Conservation (phyloP, 345 rosid genomes). For the Microthlaspi erraticum region DNA sequence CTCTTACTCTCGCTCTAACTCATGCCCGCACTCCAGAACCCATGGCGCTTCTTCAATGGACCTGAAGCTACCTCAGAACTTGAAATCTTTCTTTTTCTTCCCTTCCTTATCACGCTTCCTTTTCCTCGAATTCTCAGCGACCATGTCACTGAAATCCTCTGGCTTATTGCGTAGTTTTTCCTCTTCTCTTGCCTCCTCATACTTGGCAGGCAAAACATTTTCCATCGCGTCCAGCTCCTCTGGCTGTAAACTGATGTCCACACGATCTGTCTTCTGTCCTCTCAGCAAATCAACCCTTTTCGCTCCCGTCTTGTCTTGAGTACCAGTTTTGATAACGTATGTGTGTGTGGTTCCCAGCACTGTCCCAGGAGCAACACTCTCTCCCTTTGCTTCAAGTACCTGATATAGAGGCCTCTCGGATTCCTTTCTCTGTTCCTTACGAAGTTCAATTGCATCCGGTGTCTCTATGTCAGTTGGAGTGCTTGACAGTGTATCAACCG, state of each 20-base stretch:
- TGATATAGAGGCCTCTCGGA: slow-evolving; percentile 88
- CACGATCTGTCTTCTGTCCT: slow-evolving; percentile 87
- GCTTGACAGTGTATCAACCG: slow-evolving; percentile 94
- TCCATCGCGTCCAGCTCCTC: slow-evolving; percentile 90
- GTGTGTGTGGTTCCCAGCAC: slow-evolving; percentile 93
- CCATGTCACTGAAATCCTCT: slow-evolving; percentile 96
- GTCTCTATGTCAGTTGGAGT: slow-evolving; percentile 98
- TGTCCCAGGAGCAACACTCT: slow-evolving; percentile 82
- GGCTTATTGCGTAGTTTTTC: slow-evolving; percentile 89
- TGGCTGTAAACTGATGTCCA: slow-evolving; percentile 83
- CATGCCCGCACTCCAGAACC: too few relatives aligned
- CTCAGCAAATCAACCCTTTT: slow-evolving; percentile 97
- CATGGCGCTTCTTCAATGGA: too few relatives aligned
- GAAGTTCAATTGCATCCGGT: slow-evolving; percentile 94
- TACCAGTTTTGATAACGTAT: slow-evolving; percentile 71
- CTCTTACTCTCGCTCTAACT: too few relatives aligned
- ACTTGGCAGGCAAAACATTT: slow-evolving; percentile 90
- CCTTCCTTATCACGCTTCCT: slow-evolving; percentile 94
- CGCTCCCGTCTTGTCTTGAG: slow-evolving; percentile 81
- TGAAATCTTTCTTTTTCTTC: slow-evolving; percentile 80
- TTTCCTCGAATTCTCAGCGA: slow-evolving; percentile 92
- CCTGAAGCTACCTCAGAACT: slow-evolving; percentile 48
- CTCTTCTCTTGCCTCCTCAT: slow-evolving; percentile 95
- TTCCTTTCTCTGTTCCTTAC: slow-evolving; percentile 98
- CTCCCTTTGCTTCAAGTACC: slow-evolving; percentile 90